These are phyloP conservation scores for Xylariaceae sp. DNA, from an alignment of 2,329 filamentous ascomycete genomes.

Conservation along the genomic window DNA sequence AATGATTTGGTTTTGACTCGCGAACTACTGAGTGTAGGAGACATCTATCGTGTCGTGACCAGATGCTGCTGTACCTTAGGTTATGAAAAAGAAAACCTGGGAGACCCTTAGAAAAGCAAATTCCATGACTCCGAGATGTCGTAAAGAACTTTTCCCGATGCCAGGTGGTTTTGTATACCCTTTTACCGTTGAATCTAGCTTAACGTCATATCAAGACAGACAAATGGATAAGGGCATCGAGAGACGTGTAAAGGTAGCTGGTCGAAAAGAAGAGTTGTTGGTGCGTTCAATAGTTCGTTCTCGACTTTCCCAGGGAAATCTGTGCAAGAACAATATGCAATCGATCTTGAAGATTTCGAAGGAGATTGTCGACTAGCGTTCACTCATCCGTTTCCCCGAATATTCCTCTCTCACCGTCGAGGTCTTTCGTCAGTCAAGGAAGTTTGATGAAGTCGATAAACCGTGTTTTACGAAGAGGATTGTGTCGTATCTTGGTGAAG, in stretches of 20 bases:
- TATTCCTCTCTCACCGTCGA: too few species aligned
- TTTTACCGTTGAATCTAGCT: conserved; percentile 1
- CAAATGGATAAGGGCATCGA: background rate
- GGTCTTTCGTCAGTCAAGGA: conserved; percentile 1
- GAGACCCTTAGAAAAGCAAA: conserved; percentile 16
- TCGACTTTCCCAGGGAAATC: conserved; percentile 11
- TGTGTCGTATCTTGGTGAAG: conserved; percentile 6
- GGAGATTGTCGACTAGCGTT: conserved; percentile 11
- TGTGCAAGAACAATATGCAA: conserved; percentile 15
- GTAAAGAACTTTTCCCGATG: conserved; percentile 12
- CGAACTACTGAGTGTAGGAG: too few species aligned
- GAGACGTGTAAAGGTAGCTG: background rate
- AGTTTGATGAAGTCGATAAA: conserved; percentile 5
- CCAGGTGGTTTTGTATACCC: conserved; percentile 11
- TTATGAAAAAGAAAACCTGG: conserved; percentile 5
- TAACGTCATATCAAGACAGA: conserved; percentile 3
- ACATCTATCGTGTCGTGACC: too few species aligned
- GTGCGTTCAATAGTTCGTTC: conserved; percentile 8
- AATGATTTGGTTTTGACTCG: too few species aligned
- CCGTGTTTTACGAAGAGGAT: conserved; percentile 7
- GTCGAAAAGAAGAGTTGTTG: too few species aligned
- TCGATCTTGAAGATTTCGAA: conserved; percentile 13
- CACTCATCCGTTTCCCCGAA: conserved; percentile 8
- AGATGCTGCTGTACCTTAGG: background rate
- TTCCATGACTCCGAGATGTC: conserved; percentile 14